Evolutionary conservation across 371 early-diverging fungal genomes (phyloP), one percentile per base, ranked within the genome.

Genomic region (Mucor racemosus): DNA sequence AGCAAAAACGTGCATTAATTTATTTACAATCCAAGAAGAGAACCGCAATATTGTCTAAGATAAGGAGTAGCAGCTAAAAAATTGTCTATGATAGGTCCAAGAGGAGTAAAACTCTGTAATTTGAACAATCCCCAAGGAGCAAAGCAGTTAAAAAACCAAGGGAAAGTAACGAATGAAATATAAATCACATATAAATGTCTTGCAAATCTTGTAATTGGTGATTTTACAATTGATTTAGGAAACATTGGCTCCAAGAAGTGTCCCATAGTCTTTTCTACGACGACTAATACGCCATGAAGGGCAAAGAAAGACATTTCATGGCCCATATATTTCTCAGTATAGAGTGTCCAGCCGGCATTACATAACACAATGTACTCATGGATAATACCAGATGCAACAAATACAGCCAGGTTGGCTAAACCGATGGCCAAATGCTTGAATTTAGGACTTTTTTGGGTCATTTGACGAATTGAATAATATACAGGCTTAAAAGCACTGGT

Each of bases 301-400:
- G 58, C 64, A 41, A 79, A 79, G 60, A 76, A 79, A 1, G 65
- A 34, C 36, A 69, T 44, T 21, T 79, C 73, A n/a, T 76, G 71
- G 15, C 76, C 76, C 40, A 75, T 40, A 40, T 69, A 74, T n/a
- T 57, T 44, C 14, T 69, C 53, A 5, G 57, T 53, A 26, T 74
- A 79, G 11, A 69, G 40, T 19, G 58, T 15, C 75, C 75, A 79
- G 19, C 76, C 75, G 17, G 75, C 60, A 42, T 75, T 74, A 56
- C 68, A 69, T 34, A 72, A 44, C 8, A 73, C 65, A 7, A 65
- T 60, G 59, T 74, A 79, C 55, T 76, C 76, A 42, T 79, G 76
- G 50, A 73, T 74, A 7, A 70, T 19, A 1, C 76, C 76, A 6
- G 75, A 74, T 2, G 67, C 59, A 4, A 67, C 38, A 65, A 79